phyloP scores from a whole-genome alignment of 2,329 filamentous ascomycete species.

The Cladosporium sp. region DNA sequence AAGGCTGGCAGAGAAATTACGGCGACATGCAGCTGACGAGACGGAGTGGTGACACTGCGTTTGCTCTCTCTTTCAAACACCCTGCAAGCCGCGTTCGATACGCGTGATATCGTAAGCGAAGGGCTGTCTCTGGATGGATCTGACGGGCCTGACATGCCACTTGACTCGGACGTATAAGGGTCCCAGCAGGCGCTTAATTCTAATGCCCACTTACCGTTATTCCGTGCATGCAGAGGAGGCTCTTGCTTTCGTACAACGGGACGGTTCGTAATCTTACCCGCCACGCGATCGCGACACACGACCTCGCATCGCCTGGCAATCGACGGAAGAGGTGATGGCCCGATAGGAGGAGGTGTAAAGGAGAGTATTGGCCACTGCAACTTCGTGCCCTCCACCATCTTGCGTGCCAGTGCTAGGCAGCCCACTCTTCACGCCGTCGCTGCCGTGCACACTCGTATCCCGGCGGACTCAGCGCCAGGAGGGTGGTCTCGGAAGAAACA shows the following conservation, averaged over 20 bases:
- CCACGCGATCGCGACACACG: background rate
- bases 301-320: background rate
- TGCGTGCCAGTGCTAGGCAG: background rate
- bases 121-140: background rate
- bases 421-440: background rate
- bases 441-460: background rate
- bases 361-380: background rate
- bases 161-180: constrained; percentile 6
- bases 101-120: background rate
- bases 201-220: constrained; percentile 7
- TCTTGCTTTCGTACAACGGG: constrained; percentile 2
- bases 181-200: constrained; percentile 3
- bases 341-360: background rate
- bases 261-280: background rate
- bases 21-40: background rate
- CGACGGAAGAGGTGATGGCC: background rate
- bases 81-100: background rate
- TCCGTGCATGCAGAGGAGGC: constrained; percentile 15
- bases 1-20: background rate
- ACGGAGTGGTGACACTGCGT: background rate
- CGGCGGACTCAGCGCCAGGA: background rate
- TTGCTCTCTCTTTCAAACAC: background rate
- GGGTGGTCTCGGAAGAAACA: constrained; percentile 2
- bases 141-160: background rate
- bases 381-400: background rate